Evolutionary conservation across 2,329 filamentous ascomycete species (phyloP).

Genomic region (Diplodia sapinea): DNA sequence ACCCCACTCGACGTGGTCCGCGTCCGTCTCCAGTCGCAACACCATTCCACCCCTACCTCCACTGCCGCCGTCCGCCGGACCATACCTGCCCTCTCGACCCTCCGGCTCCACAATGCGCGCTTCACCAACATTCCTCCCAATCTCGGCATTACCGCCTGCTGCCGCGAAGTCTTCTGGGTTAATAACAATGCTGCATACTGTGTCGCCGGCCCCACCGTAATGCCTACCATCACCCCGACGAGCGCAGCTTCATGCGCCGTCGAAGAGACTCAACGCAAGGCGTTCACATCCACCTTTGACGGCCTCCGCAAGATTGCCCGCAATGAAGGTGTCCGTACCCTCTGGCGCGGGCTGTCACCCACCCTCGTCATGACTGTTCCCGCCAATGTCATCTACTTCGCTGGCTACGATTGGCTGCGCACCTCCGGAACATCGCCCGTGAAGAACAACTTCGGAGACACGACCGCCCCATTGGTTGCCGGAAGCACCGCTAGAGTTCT

Average conservation of each 20-base stretch:
- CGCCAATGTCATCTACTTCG: constrained; percentile 97
- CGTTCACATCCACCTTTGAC: constrained; percentile 89
- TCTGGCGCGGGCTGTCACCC: constrained; percentile 94
- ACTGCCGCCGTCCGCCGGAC: constrained; percentile 50
- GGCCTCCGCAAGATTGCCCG: constrained; percentile 92
- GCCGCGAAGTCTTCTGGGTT: constrained; percentile 95
- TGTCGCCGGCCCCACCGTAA: constrained; percentile 63
- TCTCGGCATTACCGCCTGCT: constrained; percentile 91
- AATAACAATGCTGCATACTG: constrained; percentile 84
- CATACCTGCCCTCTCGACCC: constrained; percentile 46
- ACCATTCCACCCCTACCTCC: constrained; percentile 52
- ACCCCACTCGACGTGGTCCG: constrained; percentile 97
- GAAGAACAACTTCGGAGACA: constrained; percentile 60
- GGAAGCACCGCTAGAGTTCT: constrained; percentile 78
- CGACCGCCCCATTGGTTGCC: constrained; percentile 78
- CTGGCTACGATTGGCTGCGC: constrained; percentile 94
- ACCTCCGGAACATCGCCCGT: constrained; percentile 76
- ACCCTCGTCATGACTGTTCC: constrained; percentile 94
- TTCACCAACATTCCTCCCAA: constrained; percentile 78
- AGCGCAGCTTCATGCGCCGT: constrained; percentile 75
- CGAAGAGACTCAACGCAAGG: constrained; percentile 81
- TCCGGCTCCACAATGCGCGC: constrained; percentile 43
- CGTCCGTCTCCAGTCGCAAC: constrained; percentile 89
- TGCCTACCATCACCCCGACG: constrained; percentile 48
- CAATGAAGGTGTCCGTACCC: constrained; percentile 82